Percentiles rank a stretch among this genome's conserved stretches.
Conservation (phyloP, 208 protist species). For the Trypanosomatidae sp. region DNA sequence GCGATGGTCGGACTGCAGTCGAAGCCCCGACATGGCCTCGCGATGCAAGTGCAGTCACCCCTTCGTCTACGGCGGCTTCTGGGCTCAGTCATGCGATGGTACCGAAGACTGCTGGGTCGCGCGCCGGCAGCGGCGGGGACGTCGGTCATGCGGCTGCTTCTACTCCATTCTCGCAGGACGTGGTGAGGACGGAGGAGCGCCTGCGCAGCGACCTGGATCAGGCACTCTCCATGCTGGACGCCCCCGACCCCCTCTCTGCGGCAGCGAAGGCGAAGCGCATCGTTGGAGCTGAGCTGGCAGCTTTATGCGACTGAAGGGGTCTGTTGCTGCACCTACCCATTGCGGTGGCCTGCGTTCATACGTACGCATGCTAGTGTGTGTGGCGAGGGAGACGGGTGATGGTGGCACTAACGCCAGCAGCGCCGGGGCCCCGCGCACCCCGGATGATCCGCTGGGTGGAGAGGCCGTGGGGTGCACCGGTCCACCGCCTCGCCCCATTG, state of each 20-base stretch:
- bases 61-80: not conserved
- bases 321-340: not conserved
- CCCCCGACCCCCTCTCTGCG: conserved; percentile 35
- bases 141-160: not conserved
- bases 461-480: not conserved
- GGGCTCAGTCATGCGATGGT: not conserved
- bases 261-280: conserved; percentile 39
- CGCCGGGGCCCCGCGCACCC: not conserved
- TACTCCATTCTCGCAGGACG: not conserved
- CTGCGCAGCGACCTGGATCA: conserved; percentile 46
- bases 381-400: not conserved
- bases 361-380: not conserved
- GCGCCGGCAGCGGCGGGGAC: not conserved
- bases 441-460: not conserved
- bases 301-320: conserved; percentile 10
- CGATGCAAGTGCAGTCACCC: not conserved
- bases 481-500: not conserved
- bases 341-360: not conserved
- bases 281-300: conserved; percentile 29
- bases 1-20: not conserved
- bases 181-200: conserved; percentile 36
- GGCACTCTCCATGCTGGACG: conserved; percentile 50
- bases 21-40: not conserved
- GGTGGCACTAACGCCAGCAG: not conserved
- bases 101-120: too few species aligned